Base-by-base conservation (phyloP, 2,329 filamentous ascomycete species). In the Sphaerulina vaccinii region DNA sequence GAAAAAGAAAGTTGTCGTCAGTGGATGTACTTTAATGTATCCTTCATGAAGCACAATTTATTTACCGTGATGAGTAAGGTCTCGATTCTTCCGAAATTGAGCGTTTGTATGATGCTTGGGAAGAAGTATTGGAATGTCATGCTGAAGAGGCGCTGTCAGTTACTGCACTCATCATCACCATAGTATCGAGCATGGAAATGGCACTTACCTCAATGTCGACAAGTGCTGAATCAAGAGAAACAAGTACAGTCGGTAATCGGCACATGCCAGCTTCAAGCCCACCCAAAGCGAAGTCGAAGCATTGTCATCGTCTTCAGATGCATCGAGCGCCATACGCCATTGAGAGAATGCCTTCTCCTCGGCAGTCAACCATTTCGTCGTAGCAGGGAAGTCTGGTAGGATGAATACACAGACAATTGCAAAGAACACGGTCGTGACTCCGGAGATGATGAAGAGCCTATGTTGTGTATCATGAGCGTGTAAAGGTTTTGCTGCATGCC, bases 51-150 rank as follows among this genome's bases (percentile, higher is more conserved):
- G 5, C 16, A 21, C 6, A 5, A 1, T 21, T 16, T 27, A 11
- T 32, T 22, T 46, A 46, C 27, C 11, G 42, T 46, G 32, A 46
- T 46, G 32, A 46, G 42, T 19, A 37, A 27, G 3, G 42, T 46
- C 32, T 29, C 42, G 15, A 46, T 46, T 8, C 32, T 46, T 4
- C 42, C 42, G 9, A 46, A 46, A 6, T 32, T 32, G 5, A 46
- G 42, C 11, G 42, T 46, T 18, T 46, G 42, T 9, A 46, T 46
- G 32, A 46, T 36, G 13, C 22, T 38, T n/a, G 46, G 46, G 29
- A 42, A 42, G n/a, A 49, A 49, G 46, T 49, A 49, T 21, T 49
- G 46, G 19, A 49, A 49, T 4, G 46, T 49, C 38, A 49, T 49
- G 42, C 42, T 46, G 29, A 35, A 32, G n/a, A 3, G 35, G 5